Base-by-base conservation (phyloP, 176 grass and related monocot species). In the sorghum (Sorghum bicolor) region DNA sequence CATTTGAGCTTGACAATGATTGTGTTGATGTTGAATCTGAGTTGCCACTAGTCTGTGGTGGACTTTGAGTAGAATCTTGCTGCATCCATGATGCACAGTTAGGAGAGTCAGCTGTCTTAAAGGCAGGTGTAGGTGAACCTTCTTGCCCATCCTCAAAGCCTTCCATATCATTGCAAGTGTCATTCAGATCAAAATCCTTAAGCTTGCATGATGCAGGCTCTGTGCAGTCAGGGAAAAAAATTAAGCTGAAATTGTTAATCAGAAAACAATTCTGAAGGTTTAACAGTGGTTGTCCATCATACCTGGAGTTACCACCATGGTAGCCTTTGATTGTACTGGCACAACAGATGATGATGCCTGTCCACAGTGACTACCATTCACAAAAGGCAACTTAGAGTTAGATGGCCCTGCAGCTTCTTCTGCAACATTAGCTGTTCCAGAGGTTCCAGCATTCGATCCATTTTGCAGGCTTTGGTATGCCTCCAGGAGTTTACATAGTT, bases 101-200 rank as follows among this genome's bases (percentile, higher is more conserved):
- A 16, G 86, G 84, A 86, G 82, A 92, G 79, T 75, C 85, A 33
- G 75, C 78, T 75, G 74, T 76, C 20, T 77, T 87, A 73, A 75
- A 87, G 65, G 70, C 74, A 34, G 64, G 75, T 24, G 65, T 86
- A 69, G 87, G 74, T 65, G 69, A 78, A 39, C 61, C 86, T 39
- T 91, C 74, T 55, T 55, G 84, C 47, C 87, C 89, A 87, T 87
- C 84, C 71, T 91, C 87, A 82, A 80, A 88, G 67, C 91, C 85
- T 90, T 99, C 86, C 76, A 77, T 60, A 48, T 95, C 91, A 52
- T 71, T 89, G 41, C 86, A 99, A 38, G 91, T 85, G 76, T 94
- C 77, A 81, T 99, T 99, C 91, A 99, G 84, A 96, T 99, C 97
- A 87, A 99, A 99, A 86, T 96, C 92, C 70, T 90, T 93, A 41